Evolutionary conservation across 2,329 filamentous ascomycete species (phyloP).

Genomic region (Aspergillus novoparasiticus): DNA sequence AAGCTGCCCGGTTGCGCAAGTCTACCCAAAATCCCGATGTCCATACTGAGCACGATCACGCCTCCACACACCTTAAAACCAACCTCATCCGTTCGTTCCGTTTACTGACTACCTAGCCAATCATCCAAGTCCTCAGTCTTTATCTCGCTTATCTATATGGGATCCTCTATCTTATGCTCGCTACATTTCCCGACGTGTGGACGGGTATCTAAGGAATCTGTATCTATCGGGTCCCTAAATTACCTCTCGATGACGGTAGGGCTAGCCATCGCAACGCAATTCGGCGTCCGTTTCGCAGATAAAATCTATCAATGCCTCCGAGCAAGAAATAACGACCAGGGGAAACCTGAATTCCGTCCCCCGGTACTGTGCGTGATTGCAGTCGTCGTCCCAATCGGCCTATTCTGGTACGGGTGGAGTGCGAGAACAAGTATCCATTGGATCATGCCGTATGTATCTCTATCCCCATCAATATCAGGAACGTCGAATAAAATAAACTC

Average conservation of each 20-base stretch:
- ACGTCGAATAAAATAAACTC: too few relatives aligned
- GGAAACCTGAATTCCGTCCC: slow-evolving; percentile 61
- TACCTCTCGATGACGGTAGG: slow-evolving; percentile 65
- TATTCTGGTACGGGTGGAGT: slow-evolving; percentile 62
- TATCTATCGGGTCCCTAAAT: slow-evolving; percentile 62
- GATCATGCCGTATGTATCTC: slow-evolving; percentile 45
- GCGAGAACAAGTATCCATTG: slow-evolving; percentile 53
- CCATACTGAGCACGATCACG: slow-evolving; percentile 42
- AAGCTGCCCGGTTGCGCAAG: slow-evolving; percentile 52
- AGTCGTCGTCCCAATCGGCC: slow-evolving; percentile 52
- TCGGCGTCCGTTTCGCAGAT: slow-evolving; percentile 52
- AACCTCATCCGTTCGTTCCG: slow-evolving; percentile 58
- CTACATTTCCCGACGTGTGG: slow-evolving; percentile 64
- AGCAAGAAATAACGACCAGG: slow-evolving; percentile 41
- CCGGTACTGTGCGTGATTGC: slow-evolving; percentile 58
- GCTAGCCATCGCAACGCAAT: slow-evolving; percentile 57
- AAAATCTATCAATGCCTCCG: slow-evolving; percentile 50
- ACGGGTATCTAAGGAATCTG: slow-evolving; percentile 55
- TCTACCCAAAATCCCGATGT: slow-evolving; percentile 36
- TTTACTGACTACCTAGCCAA: slow-evolving; percentile 60
- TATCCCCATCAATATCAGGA: rapidly evolving
- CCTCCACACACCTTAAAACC: slow-evolving; percentile 9
- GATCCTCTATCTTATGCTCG: slow-evolving; percentile 63
- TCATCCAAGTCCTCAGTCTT: slow-evolving; percentile 57
- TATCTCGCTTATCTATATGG: slow-evolving; percentile 63